These are phyloP conservation scores for Testicularia cyperi DNA, from an alignment of 1,284 basidiomycete genomes.

Conservation along the genomic window DNA sequence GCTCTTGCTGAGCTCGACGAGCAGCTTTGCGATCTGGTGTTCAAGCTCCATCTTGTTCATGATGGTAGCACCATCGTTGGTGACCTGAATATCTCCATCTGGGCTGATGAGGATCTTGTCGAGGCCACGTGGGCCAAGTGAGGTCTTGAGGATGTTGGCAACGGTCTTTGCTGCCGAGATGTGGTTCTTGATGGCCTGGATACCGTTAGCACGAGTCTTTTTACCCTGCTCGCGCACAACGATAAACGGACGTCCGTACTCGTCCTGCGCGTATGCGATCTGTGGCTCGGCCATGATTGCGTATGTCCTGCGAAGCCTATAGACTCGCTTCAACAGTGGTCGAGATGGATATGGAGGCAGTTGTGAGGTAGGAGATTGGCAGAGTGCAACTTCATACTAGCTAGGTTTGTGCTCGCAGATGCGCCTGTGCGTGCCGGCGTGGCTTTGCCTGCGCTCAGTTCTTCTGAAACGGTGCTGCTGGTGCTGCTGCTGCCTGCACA, in stretches of 20 bases:
- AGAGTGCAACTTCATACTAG: too few species aligned
- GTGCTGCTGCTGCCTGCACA: too few species aligned
- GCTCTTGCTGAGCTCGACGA: constrained; percentile 93
- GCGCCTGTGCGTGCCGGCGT: too few species aligned
- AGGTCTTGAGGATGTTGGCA: constrained; percentile 91
- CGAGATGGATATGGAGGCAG: too few species aligned
- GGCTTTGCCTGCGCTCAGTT: too few species aligned
- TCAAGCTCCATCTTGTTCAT: constrained; percentile 71
- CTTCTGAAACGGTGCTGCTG: too few species aligned
- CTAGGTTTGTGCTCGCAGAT: too few species aligned
- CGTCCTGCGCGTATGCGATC: constrained; percentile 58
- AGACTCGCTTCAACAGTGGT: too few species aligned
- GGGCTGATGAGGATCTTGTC: constrained; percentile 99
- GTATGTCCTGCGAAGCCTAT: too few species aligned
- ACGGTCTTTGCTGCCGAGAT: constrained; percentile 80
- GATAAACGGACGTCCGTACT: constrained; percentile 97
- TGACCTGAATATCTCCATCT: constrained; percentile 98
- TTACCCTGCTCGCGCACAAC: constrained; percentile 91
- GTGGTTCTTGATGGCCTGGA: constrained; percentile 83
- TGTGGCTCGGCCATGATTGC: constrained; percentile 55
- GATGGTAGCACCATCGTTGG: constrained; percentile 84
- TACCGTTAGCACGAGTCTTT: constrained; percentile 90
- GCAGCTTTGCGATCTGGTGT: constrained; percentile 95
- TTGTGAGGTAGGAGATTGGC: too few species aligned
- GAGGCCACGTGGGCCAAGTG: constrained; percentile 89